Base-by-base conservation (phyloP, 2,329 filamentous ascomycete species). In the Exophiala lecanii-corni region DNA sequence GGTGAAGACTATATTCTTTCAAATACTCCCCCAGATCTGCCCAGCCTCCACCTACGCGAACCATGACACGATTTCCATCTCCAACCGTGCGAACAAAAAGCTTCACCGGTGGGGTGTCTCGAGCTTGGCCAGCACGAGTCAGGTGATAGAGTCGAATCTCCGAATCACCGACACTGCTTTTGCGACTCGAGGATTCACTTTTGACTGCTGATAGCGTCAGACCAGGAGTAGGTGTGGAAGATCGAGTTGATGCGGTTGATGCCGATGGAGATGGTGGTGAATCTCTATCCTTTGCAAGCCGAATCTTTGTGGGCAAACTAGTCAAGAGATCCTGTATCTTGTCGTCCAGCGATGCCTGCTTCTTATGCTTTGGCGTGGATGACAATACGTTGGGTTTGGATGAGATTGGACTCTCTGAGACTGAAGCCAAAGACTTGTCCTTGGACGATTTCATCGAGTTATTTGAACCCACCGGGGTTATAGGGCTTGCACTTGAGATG, bases 21-120 rank as follows among this genome's bases (percentile, higher is more conserved):
- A 98, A 74, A 59, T 96, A 98, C 63, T 97, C 92, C 26, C 86
- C 91, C 15, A 98, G 72, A 63, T 98, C 92, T 10, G 89, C 89
- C 92, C 92, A 98, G n/a, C 92, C 92, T 46, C 92, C 92, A 9
- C 92, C 92, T 9, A 98, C 91, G 25, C 92, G 85, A 5, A 98
- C 92, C 92, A 98, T 97, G 49, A 97, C 89, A 39, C 92, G 81
- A 64, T 97, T 89, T 12, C 86, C 87, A 62, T 95, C 89, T 37
- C 92, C 92, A 2, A 98, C 89, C 2, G 89, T 82, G 12, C 92
- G 84, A 39, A 98, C 89, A 58, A 94, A 94, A 4, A 98, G 78
- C 66, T 96, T 97, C 60, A 96, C 89, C 0, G 92, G 92, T 9
- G 87, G 49, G 7, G 41, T 39, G 38, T 56, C 54, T 10, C 51